Conservation (phyloP, 1,284 basidiomycete species). For the Cutaneotrichosporon dermatis region DNA sequence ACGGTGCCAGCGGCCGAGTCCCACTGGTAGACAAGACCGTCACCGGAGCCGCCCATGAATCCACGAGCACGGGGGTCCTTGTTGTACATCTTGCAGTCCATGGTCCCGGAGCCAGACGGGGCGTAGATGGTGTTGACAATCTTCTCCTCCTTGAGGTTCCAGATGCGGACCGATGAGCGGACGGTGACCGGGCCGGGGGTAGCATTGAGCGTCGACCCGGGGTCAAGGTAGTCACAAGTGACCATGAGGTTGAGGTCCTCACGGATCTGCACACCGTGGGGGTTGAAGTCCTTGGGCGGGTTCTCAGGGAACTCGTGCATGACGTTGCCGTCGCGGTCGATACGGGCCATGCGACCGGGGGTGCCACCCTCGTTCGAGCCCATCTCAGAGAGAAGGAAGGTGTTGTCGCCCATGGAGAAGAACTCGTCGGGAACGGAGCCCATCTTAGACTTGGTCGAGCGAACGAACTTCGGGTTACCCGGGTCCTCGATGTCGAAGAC, state of each 20-base stretch:
- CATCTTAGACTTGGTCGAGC: background rate
- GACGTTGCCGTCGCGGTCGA: slow-evolving; percentile 11
- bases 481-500: slow-evolving; percentile 16
- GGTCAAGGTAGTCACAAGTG: slow-evolving; percentile 15
- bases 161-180: slow-evolving; percentile 12
- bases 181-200: slow-evolving; percentile 3
- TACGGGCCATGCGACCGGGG: slow-evolving; percentile 8
- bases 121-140: slow-evolving; percentile 9
- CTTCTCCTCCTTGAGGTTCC: slow-evolving; percentile 11
- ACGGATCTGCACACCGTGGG: slow-evolving; percentile 17
- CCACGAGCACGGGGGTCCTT: slow-evolving; percentile 10
- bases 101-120: slow-evolving; percentile 10
- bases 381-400: slow-evolving; percentile 18
- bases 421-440: slow-evolving; percentile 18
- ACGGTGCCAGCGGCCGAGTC: slow-evolving; percentile 5
- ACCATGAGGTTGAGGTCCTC: slow-evolving; percentile 17
- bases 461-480: slow-evolving; percentile 4
- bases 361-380: slow-evolving; percentile 9
- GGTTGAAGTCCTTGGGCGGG: slow-evolving; percentile 10
- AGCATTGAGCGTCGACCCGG: slow-evolving; percentile 6
- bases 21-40: slow-evolving; percentile 14
- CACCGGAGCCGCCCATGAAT: slow-evolving; percentile 16
- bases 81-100: slow-evolving; percentile 15
- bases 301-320: slow-evolving; percentile 12
- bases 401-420: slow-evolving; percentile 10